Evolutionary conservation across 768 basidiomycete species (phyloP).

Genomic region (Podaxis sp.): DNA sequence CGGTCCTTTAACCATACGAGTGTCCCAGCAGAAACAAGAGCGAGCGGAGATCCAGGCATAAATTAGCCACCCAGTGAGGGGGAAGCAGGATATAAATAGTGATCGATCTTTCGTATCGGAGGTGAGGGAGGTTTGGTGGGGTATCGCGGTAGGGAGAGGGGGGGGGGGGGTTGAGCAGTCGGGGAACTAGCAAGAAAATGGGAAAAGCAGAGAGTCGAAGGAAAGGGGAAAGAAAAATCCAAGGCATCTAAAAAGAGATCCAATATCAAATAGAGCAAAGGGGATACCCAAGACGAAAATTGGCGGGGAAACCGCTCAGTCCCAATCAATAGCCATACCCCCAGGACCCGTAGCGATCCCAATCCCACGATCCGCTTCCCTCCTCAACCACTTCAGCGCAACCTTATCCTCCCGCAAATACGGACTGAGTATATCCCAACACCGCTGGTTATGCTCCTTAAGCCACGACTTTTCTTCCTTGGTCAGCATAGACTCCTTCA

Average conservation of each 20-base stretch:
- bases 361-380: slow-evolving; percentile 72
- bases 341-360: slow-evolving; percentile 67
- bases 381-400: slow-evolving; percentile 74
- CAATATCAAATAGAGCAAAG: slow-evolving; percentile 3
- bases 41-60: background rate
- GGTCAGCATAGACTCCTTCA: slow-evolving; percentile 78
- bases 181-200: background rate
- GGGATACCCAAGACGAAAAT: background rate
- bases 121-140: background rate
- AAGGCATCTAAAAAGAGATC: background rate
- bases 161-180: no score
- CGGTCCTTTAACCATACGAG: background rate
- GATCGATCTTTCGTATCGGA: background rate
- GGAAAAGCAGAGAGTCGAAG: background rate
- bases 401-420: slow-evolving; percentile 74
- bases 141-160: background rate
- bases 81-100: background rate
- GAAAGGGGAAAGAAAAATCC: background rate
- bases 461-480: slow-evolving; percentile 88
- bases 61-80: background rate
- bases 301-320: slow-evolving; percentile 33
- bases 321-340: slow-evolving; percentile 78
- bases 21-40: background rate
- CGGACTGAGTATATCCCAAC: slow-evolving; percentile 59
- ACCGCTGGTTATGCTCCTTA: slow-evolving; percentile 81